phyloP scores from a whole-genome alignment of 176 grass and related monocot species.

The Rhipidocladum racemiflorum region DNA sequence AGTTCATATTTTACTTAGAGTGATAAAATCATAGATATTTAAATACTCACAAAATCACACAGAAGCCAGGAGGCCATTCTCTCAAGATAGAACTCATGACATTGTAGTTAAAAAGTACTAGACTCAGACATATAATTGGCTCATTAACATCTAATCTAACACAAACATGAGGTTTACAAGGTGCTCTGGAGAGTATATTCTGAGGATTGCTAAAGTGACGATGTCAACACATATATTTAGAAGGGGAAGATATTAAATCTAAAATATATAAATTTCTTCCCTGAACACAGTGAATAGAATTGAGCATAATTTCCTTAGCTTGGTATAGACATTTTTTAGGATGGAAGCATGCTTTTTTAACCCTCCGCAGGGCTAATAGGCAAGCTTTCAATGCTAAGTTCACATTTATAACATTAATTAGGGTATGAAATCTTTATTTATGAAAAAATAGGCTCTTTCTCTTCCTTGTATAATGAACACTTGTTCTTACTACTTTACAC shows the following conservation, averaged over 20 bases:
- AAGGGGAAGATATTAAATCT: background rate
- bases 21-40: background rate
- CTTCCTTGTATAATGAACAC: background rate
- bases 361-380: background rate
- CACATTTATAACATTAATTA: constrained; percentile 9
- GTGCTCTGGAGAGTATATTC: background rate
- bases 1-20: constrained; percentile 25
- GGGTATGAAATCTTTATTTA: background rate
- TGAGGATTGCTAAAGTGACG: background rate
- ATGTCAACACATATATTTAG: constrained; percentile 8
- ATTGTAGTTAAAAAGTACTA: background rate
- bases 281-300: background rate
- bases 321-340: background rate
- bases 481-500: background rate
- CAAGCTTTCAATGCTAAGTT: background rate
- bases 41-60: background rate
- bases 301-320: background rate
- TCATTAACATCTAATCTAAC: constrained; percentile 20
- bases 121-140: background rate
- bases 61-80: background rate
- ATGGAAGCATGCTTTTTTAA: background rate
- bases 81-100: constrained; percentile 2
- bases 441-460: background rate
- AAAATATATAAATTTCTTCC: background rate
- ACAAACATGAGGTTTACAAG: constrained; percentile 4